A percentile compares a stretch with the other conserved stretches of the same genome.
These are phyloP conservation scores for Wickerhamiella nectarea DNA, from an alignment of 805 yeast genomes.

Conservation along the genomic window DNA sequence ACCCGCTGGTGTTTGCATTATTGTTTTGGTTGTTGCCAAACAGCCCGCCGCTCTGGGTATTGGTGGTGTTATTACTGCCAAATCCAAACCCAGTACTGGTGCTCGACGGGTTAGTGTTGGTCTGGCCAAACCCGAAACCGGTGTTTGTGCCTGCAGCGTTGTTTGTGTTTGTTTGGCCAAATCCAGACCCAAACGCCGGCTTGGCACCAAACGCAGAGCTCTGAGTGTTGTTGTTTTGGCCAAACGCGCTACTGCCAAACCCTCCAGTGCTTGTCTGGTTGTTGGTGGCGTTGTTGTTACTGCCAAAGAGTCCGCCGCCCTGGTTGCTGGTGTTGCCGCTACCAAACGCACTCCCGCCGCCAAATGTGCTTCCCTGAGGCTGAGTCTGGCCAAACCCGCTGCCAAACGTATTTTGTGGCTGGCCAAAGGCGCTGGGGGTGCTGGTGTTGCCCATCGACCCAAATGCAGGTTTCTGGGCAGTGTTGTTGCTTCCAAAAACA, in stretches of 20 bases:
- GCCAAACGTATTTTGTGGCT: conserved; percentile 10
- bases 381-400: background rate
- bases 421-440: conserved; percentile 1
- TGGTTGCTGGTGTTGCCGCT: conserved; percentile 3
- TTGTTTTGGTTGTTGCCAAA: conserved; percentile 8
- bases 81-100: conserved; percentile 15
- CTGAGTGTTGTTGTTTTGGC: conserved; percentile 12
- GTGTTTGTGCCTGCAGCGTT: conserved; percentile 5
- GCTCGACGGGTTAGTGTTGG: conserved; percentile 28
- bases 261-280: conserved; percentile 29
- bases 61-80: conserved; percentile 2
- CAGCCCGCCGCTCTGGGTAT: conserved; percentile 5
- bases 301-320: conserved; percentile 14
- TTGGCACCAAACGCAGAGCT: background rate
- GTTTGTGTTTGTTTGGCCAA: conserved; percentile 8
- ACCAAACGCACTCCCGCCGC: conserved; percentile 19
- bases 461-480: conserved; percentile 11
- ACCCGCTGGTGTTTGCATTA: conserved; percentile 11
- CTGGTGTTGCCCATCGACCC: conserved; percentile 1
- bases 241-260: conserved; percentile 16
- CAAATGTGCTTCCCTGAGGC: background rate
- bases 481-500: background rate
- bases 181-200: too few species aligned
- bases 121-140: conserved; percentile 12
- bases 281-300: conserved; percentile 22